A percentile compares a stretch with the other conserved stretches of the same genome.
phyloP scores from a whole-genome alignment of 345 rosid species.

The Draba incana region DNA sequence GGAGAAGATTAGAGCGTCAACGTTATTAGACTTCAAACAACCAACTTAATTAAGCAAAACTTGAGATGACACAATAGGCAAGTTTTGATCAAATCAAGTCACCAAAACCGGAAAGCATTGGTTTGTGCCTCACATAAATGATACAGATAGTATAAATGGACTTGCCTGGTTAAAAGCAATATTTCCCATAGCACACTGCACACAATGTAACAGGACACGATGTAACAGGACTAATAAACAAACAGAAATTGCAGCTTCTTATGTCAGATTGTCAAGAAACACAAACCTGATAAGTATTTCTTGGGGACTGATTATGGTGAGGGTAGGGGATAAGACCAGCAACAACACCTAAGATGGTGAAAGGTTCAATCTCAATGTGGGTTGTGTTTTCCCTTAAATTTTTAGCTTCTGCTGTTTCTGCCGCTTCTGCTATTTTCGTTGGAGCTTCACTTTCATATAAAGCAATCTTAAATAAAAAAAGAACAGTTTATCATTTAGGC shows the following conservation, averaged over 20 bases:
- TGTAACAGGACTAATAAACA: constrained; percentile 9
- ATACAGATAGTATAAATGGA: constrained; percentile 8
- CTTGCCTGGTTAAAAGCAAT: constrained; percentile 93
- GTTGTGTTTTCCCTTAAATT: constrained; percentile 54
- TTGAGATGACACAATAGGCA: constrained; percentile 9
- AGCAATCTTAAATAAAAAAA: constrained; percentile 63
- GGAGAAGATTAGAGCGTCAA: constrained; percentile 4
- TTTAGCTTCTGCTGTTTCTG: constrained; percentile 17
- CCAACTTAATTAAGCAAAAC: constrained; percentile 21
- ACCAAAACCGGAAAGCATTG: constrained; percentile 16
- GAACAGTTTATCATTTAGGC: constrained; percentile 19
- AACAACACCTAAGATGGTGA: constrained; percentile 91
- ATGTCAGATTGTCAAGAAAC: constrained; percentile 27
- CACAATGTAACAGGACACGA: constrained; percentile 12
- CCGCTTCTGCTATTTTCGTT: background rate
- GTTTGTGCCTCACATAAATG: constrained; percentile 9
- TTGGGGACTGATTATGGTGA: constrained; percentile 98
- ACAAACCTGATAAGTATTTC: constrained; percentile 93
- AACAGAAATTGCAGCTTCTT: constrained; percentile 21
- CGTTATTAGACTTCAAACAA: constrained; percentile 13
- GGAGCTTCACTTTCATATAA: constrained; percentile 81
- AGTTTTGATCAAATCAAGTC: constrained; percentile 4
- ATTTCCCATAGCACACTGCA: constrained; percentile 98
- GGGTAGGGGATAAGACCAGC: constrained; percentile 97
- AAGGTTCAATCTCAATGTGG: constrained; percentile 97